Conservation (phyloP, 2,329 filamentous ascomycete species). For the Fusarium sp. region DNA sequence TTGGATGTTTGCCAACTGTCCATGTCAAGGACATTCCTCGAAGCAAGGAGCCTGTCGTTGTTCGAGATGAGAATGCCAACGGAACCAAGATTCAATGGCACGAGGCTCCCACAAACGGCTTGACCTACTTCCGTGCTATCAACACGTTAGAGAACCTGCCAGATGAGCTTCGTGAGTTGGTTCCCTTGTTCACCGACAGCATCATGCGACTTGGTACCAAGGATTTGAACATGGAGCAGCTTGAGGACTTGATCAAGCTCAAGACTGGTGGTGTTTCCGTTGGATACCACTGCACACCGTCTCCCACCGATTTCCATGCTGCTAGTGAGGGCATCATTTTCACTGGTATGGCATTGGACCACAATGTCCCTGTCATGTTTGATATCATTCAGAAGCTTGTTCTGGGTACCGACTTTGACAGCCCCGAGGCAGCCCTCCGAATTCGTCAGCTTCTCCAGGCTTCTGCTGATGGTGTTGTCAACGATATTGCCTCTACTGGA, state of each 20-base stretch:
- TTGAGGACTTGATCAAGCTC: constrained; percentile 95
- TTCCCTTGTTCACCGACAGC: constrained; percentile 91
- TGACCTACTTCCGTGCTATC: constrained; percentile 95
- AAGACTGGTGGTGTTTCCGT: constrained; percentile 93
- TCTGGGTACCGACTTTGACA: constrained; percentile 89
- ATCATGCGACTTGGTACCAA: constrained; percentile 94
- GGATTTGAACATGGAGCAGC: constrained; percentile 88
- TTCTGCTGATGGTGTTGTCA: constrained; percentile 88
- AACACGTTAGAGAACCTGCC: constrained; percentile 83
- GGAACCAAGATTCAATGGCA: constrained; percentile 85
- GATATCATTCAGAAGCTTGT: constrained; percentile 84
- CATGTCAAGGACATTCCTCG: constrained; percentile 90
- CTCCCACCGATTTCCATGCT: constrained; percentile 75
- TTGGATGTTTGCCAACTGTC: constrained; percentile 89
- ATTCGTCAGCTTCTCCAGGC: constrained; percentile 89
- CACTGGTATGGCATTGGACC: constrained; percentile 87
- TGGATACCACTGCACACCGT: constrained; percentile 84
- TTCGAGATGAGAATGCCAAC: constrained; percentile 73
- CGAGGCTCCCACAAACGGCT: constrained; percentile 91
- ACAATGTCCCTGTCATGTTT: constrained; percentile 92
- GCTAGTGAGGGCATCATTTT: constrained; percentile 86
- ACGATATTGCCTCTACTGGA: constrained; percentile 89
- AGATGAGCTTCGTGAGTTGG: constrained; percentile 82
- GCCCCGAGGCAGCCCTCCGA: constrained; percentile 80
- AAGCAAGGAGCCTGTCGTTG: constrained; percentile 68